Conservation (phyloP, 352 stramenopile genomes). For the Globisporangium irregulare region DNA sequence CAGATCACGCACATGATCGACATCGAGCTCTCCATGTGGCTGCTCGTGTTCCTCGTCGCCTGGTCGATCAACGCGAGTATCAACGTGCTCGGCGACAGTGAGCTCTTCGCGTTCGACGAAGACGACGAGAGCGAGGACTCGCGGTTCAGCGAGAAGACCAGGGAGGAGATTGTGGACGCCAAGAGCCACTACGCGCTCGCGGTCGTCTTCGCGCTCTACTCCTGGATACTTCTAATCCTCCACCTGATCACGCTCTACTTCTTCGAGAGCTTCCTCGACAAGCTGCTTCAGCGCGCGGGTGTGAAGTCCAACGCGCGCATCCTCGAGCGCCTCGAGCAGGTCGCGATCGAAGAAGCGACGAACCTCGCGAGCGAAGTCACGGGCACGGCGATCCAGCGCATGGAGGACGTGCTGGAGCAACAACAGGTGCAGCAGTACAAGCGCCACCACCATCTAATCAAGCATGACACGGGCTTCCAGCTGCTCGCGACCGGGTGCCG, state of each 20-base stretch:
- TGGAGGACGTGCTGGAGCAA: constrained; percentile 27
- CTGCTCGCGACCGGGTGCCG: constrained; percentile 8
- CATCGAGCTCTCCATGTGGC: constrained; percentile 64
- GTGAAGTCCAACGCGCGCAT: background rate
- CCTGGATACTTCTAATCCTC: constrained; percentile 9
- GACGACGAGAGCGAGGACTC: background rate
- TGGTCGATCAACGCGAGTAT: constrained; percentile 36
- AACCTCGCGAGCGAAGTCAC: constrained; percentile 25
- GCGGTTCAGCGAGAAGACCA: background rate
- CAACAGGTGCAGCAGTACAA: constrained; percentile 13
- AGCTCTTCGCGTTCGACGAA: constrained; percentile 17
- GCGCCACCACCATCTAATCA: constrained; percentile 4
- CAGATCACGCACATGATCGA: constrained; percentile 82
- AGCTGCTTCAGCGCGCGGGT: constrained; percentile 6
- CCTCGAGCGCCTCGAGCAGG: constrained; percentile 20
- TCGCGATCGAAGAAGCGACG: constrained; percentile 24
- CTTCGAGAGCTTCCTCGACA: constrained; percentile 1
- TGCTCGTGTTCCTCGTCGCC: constrained; percentile 42
- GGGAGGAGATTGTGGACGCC: background rate
- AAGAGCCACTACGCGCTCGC: constrained; percentile 12
- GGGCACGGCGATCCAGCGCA: constrained; percentile 24
- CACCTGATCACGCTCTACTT: constrained; percentile 1
- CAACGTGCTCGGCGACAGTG: constrained; percentile 15
- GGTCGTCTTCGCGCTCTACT: constrained; percentile 6
- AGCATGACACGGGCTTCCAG: constrained; percentile 25